Evolutionary conservation across 1,284 basidiomycete genomes (phyloP).

Genomic region (Ceratobasidium sp.): DNA sequence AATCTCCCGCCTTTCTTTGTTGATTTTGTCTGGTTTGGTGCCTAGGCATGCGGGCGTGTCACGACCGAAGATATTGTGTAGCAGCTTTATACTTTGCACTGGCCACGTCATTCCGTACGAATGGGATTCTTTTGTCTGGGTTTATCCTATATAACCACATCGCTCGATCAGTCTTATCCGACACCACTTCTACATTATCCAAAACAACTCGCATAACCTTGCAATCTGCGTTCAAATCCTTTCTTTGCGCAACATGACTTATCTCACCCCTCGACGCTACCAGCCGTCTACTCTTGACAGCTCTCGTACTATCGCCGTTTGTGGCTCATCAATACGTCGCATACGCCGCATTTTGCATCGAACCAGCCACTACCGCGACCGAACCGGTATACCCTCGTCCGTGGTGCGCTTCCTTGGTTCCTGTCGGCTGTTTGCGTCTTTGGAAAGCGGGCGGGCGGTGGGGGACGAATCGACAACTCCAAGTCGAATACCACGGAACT

Average conservation of each 20-base stretch:
- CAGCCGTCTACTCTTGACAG: slow-evolving; percentile 58
- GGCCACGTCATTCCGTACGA: slow-evolving; percentile 80
- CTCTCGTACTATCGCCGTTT: slow-evolving; percentile 71
- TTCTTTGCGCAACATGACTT: neutral
- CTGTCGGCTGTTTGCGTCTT: too few relatives aligned
- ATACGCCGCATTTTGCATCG: slow-evolving; percentile 72
- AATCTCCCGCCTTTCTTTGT: slow-evolving; percentile 19
- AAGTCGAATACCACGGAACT: too few relatives aligned
- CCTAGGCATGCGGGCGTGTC: slow-evolving; percentile 71
- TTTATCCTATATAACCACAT: slow-evolving; percentile 79
- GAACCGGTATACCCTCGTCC: slow-evolving; percentile 48
- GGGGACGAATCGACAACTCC: too few relatives aligned
- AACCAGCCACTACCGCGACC: neutral
- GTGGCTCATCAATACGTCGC: slow-evolving; percentile 73
- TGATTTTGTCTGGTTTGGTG: slow-evolving; percentile 3
- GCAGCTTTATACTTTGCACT: slow-evolving; percentile 72
- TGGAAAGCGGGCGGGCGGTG: too few relatives aligned
- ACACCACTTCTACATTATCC: slow-evolving; percentile 54
- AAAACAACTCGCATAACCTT: neutral
- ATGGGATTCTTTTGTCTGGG: slow-evolving; percentile 80
- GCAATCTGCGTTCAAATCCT: neutral
- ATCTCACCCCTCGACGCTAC: slow-evolving; percentile 49
- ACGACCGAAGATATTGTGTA: slow-evolving; percentile 60
- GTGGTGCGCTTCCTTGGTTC: slow-evolving; percentile 70
- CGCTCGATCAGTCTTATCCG: slow-evolving; percentile 64